phyloP scores from a whole-genome alignment of 2,329 filamentous ascomycete genomes.

The Fusarium clavum region DNA sequence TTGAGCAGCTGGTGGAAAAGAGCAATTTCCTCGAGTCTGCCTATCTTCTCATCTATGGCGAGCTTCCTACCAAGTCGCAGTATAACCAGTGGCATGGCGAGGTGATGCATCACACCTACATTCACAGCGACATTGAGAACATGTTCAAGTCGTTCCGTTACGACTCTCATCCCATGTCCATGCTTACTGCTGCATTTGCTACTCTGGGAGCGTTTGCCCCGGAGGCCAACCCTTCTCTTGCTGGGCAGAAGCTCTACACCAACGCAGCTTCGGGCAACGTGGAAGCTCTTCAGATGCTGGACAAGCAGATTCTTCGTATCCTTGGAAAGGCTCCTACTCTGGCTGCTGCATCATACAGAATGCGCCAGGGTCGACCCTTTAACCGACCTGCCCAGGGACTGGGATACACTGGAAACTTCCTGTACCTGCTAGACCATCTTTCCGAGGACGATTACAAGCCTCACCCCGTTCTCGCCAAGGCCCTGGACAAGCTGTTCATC shows the following conservation, averaged over 20 bases:
- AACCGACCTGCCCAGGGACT: conserved; percentile 60
- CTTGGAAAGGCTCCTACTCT: conserved; percentile 64
- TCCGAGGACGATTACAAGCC: conserved; percentile 60
- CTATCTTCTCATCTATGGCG: conserved; percentile 64
- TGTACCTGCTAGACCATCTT: conserved; percentile 65
- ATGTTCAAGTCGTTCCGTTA: conserved; percentile 64
- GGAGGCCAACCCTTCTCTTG: conserved; percentile 62
- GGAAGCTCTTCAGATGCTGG: conserved; percentile 57
- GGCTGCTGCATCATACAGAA: conserved; percentile 63
- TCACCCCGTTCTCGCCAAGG: conserved; percentile 61
- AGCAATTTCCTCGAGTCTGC: conserved; percentile 63
- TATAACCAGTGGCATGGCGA: conserved; percentile 58
- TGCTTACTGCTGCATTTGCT: conserved; percentile 62
- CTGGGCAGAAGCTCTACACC: conserved; percentile 63
- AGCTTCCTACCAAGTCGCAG: conserved; percentile 59
- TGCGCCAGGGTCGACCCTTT: conserved; percentile 64
- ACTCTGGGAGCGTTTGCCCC: conserved; percentile 62
- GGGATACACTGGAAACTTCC: conserved; percentile 66
- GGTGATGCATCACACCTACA: conserved; percentile 63
- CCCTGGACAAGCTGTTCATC: conserved; percentile 66
- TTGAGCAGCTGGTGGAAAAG: conserved; percentile 62
- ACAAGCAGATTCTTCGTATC: conserved; percentile 65
- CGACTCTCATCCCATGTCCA: conserved; percentile 65
- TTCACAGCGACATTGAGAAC: conserved; percentile 61
- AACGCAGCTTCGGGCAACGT: conserved; percentile 56